A percentile compares a stretch with the other conserved stretches of the same genome.
These are phyloP conservation scores for Penicillium bovifimosum DNA, from an alignment of 495 filamentous ascomycete genomes.

Conservation along the genomic window DNA sequence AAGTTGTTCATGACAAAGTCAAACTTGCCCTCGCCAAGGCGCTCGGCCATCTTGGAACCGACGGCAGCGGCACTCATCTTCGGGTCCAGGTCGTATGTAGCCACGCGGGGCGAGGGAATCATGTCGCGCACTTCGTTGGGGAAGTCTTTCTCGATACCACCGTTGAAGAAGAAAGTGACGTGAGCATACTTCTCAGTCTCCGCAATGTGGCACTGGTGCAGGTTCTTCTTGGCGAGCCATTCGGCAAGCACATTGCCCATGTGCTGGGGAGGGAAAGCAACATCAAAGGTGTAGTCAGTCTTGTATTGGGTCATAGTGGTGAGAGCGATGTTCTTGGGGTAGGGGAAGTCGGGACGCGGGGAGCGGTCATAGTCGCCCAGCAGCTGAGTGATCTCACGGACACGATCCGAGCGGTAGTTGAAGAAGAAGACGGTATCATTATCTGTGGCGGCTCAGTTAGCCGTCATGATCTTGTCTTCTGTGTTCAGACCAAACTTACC, in stretches of 20 bases:
- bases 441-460: slow-evolving; percentile 45
- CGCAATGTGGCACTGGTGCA: slow-evolving; percentile 91
- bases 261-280: slow-evolving; percentile 89
- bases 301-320: slow-evolving; percentile 99
- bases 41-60: slow-evolving; percentile 77
- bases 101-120: slow-evolving; percentile 67
- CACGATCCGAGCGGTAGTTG: slow-evolving; percentile 99
- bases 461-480: not conserved
- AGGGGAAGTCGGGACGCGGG: slow-evolving; percentile 84
- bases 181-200: slow-evolving; percentile 99
- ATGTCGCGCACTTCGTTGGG: slow-evolving; percentile 78
- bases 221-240: slow-evolving; percentile 79
- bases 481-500: slow-evolving; percentile 42
- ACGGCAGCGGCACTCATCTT: slow-evolving; percentile 91
- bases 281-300: slow-evolving; percentile 83
- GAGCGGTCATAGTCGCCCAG: slow-evolving; percentile 88
- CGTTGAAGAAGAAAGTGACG: slow-evolving; percentile 99
- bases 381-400: slow-evolving; percentile 92
- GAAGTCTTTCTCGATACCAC: slow-evolving; percentile 95
- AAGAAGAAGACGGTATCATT: slow-evolving; percentile 97
- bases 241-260: slow-evolving; percentile 98
- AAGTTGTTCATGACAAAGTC: slow-evolving; percentile 99
- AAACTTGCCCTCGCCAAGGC: slow-evolving; percentile 73
- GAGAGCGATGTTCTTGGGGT: slow-evolving; percentile 83
- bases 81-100: slow-evolving; percentile 96